phyloP scores from a whole-genome alignment of 495 filamentous ascomycete genomes.

The Astrothelium macrocarpum region DNA sequence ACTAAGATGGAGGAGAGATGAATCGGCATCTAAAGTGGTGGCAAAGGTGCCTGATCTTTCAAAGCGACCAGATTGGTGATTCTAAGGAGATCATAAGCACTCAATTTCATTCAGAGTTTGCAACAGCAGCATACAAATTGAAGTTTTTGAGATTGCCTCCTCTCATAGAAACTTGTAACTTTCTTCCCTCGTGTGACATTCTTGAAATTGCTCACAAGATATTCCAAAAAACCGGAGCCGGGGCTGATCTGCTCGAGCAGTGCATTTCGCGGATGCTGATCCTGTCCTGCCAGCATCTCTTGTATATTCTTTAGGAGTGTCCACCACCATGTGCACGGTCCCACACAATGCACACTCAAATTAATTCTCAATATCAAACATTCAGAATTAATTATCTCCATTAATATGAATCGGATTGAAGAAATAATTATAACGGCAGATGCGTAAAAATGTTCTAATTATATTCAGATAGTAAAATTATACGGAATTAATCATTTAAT shows the following conservation, averaged over 20 bases:
- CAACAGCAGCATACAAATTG: slow-evolving; percentile 12
- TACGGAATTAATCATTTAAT: too few species aligned
- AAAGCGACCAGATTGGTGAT: neutral
- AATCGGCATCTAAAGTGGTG: slow-evolving; percentile 17
- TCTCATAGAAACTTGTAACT: slow-evolving; percentile 31
- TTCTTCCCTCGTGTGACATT: slow-evolving; percentile 28
- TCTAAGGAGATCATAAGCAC: neutral
- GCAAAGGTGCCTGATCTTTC: neutral
- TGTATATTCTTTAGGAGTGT: slow-evolving; percentile 29
- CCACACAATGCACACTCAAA: too few species aligned
- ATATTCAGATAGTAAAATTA: too few species aligned
- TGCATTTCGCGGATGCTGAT: slow-evolving; percentile 23
- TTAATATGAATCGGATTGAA: too few species aligned
- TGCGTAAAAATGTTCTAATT: too few species aligned
- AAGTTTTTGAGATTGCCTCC: slow-evolving; percentile 24
- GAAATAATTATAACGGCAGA: too few species aligned
- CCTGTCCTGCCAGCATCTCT: slow-evolving; percentile 23
- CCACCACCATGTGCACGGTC: too few species aligned
- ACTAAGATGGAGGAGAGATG: slow-evolving; percentile 19
- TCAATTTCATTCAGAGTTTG: neutral
- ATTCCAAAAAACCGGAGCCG: slow-evolving; percentile 23
- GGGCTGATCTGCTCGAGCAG: slow-evolving; percentile 16
- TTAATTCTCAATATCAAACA: too few species aligned
- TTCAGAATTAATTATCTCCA: too few species aligned
- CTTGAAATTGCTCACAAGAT: slow-evolving; percentile 4